phyloP scores from a whole-genome alignment of 1,284 basidiomycete species.

The Inonotus obliquus region DNA sequence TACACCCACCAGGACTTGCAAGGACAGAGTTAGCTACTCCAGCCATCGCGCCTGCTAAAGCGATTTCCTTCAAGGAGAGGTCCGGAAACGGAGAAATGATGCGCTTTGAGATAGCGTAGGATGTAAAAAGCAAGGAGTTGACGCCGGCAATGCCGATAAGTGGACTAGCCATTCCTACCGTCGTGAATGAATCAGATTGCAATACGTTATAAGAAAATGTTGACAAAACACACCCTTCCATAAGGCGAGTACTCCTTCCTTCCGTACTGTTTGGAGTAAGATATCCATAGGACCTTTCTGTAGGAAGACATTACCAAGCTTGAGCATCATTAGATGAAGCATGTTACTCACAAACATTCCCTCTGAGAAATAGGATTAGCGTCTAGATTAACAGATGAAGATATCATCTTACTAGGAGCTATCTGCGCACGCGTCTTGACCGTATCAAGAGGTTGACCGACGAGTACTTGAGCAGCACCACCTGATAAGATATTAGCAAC shows the following conservation, averaged over 20 bases:
- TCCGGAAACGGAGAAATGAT: conserved; percentile 86
- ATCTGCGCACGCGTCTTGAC: conserved; percentile 80
- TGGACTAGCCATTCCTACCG: conserved; percentile 83
- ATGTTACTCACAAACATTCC: conserved; percentile 70
- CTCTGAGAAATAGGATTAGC: conserved; percentile 36
- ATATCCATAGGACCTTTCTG: conserved; percentile 95
- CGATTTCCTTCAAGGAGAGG: conserved; percentile 74
- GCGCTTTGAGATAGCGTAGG: conserved; percentile 79
- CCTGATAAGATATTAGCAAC: conserved; percentile 18
- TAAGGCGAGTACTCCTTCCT: conserved; percentile 85
- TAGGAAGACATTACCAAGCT: neutral
- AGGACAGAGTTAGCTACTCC: conserved; percentile 86
- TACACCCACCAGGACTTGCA: conserved; percentile 72
- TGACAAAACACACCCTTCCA: conserved; percentile 72
- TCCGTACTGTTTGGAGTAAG: conserved; percentile 70
- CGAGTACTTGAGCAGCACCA: conserved; percentile 54
- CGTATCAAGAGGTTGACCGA: conserved; percentile 86
- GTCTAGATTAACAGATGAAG: conserved; percentile 3
- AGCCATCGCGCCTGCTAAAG: conserved; percentile 85
- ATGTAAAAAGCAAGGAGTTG: conserved; percentile 91
- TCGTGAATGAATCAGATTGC: neutral
- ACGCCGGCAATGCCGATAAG: conserved; percentile 94
- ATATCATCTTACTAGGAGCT: conserved; percentile 53
- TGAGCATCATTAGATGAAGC: neutral
- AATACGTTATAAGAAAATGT: neutral